Evolutionary conservation across 169 alveolate species (phyloP), one percentile per base, ranked within the genome.

Genomic region (Plasmodium malariae): DNA sequence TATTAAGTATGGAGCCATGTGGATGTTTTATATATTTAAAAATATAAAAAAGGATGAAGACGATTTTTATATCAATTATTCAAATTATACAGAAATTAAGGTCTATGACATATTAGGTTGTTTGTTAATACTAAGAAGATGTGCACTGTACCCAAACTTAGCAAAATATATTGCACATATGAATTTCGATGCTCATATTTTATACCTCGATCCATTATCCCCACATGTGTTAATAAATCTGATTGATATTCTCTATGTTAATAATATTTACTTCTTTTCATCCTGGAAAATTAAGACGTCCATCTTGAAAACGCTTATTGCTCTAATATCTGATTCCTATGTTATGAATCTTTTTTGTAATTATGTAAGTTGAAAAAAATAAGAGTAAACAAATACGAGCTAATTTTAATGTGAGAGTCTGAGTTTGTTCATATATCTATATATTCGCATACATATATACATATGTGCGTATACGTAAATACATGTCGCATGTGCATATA

Each of bases 241-340:
- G 57, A 54, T 86, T 4, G 51, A 86, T 24, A 55, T 86, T 40
- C 80, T 86, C n/a, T n/a, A 40, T 14, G 40, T 69, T 43, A 21
- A 86, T 86, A 36, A 71, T 34, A 63, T 86, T 30, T 86, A 70
- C 34, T 69, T 86, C 51, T 59, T 86, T 19, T 68, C 92, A 0
- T 86, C 92, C 0, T 86, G 92, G 92, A 86, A 86, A 86, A 65
- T 86, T 21, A 86, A 86, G 28, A 86, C 87, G 9, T 26, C 92
- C 5, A 86, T 86, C 6, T 37, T 71, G 21, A 86, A 86, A 51
- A 69, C 92, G 14, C 67, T 86, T 49, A 57, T 86, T 48, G 92
- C 92, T 2, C 54, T 86, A 1, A 57, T 71, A 12, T 86, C 92
- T 3, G 59, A 86, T 71, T 30, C 86, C 7, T 86, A 86, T 34